phyloP scores from a whole-genome alignment of 192 early-diverging fungal species.

The Coemansia furcata region DNA sequence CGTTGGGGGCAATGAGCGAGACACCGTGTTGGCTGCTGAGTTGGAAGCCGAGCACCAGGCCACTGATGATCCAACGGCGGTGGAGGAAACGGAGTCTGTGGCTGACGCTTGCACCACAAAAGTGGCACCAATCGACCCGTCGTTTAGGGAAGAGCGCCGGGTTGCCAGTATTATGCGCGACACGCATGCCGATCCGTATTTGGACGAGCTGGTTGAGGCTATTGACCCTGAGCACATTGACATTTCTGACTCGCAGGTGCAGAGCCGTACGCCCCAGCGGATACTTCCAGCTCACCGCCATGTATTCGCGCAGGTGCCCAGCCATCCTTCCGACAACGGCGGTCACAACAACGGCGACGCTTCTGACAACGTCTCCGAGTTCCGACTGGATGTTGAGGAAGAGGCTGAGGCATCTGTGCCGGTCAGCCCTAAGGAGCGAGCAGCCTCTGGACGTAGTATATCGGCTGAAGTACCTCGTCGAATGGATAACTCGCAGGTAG shows the following conservation, averaged over 20 bases:
- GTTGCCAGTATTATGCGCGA: constrained; percentile 32
- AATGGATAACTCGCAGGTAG: background rate
- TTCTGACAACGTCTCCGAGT: constrained; percentile 1
- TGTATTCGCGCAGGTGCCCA: background rate
- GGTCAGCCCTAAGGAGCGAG: background rate
- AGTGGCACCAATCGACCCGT: constrained; percentile 24
- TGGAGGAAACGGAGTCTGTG: background rate
- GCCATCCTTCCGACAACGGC: background rate
- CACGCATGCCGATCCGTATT: constrained; percentile 14
- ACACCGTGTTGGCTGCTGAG: background rate
- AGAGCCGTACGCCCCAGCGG: constrained; percentile 12
- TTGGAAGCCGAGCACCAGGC: background rate
- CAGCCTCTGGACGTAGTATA: background rate
- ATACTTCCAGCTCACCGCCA: constrained; percentile 2
- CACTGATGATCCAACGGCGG: background rate
- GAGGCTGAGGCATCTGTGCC: background rate
- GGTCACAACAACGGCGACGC: background rate
- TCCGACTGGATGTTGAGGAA: constrained; percentile 12
- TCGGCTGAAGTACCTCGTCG: background rate
- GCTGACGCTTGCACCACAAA: background rate
- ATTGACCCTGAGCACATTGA: constrained; percentile 29
- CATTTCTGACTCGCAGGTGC: constrained; percentile 5
- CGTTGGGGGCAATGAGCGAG: background rate
- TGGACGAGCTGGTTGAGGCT: constrained; percentile 23
- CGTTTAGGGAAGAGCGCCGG: constrained; percentile 41